These are phyloP conservation scores for Globisporangium nunn DNA, from an alignment of 352 stramenopile genomes.

Conservation along the genomic window DNA sequence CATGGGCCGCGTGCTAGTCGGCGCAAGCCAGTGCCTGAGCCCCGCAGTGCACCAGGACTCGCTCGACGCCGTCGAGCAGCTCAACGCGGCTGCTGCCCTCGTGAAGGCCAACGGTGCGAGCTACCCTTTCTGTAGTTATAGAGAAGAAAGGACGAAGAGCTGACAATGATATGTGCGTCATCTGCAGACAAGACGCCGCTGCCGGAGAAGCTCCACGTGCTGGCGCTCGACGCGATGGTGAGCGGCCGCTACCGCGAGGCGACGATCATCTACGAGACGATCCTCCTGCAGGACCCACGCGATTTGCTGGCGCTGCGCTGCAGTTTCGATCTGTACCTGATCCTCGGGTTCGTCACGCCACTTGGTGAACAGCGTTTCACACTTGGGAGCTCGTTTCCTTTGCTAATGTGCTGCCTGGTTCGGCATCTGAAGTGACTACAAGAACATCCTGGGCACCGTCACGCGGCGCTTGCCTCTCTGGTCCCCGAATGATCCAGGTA, in stretches of 20 bases:
- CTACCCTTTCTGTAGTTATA: not conserved
- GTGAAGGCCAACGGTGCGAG: constrained; percentile 25
- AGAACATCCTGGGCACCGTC: constrained; percentile 70
- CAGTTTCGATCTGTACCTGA: constrained; percentile 67
- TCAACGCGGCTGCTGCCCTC: constrained; percentile 29
- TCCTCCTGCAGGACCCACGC: constrained; percentile 53
- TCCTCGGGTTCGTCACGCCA: constrained; percentile 46
- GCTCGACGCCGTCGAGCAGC: constrained; percentile 32
- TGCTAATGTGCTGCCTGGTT: no score
- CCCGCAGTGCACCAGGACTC: constrained; percentile 62
- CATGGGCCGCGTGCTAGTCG: constrained; percentile 82
- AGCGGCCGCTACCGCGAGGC: constrained; percentile 61
- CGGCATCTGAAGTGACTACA: constrained; percentile 41
- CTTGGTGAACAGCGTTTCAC: not conserved
- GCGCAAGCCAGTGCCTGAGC: constrained; percentile 56
- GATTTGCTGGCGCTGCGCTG: constrained; percentile 76
- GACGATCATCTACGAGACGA: constrained; percentile 70
- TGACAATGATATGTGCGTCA: not conserved
- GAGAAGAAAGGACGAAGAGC: not conserved
- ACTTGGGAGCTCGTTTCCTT: not conserved
- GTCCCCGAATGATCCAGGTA: constrained; percentile 64
- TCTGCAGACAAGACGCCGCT: constrained; percentile 16
- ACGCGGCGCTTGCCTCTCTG: constrained; percentile 65
- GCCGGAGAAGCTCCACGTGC: constrained; percentile 65
- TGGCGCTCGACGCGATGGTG: constrained; percentile 63